Conservation (phyloP, 2,329 filamentous ascomycete genomes). For the Neonectria coccinea region DNA sequence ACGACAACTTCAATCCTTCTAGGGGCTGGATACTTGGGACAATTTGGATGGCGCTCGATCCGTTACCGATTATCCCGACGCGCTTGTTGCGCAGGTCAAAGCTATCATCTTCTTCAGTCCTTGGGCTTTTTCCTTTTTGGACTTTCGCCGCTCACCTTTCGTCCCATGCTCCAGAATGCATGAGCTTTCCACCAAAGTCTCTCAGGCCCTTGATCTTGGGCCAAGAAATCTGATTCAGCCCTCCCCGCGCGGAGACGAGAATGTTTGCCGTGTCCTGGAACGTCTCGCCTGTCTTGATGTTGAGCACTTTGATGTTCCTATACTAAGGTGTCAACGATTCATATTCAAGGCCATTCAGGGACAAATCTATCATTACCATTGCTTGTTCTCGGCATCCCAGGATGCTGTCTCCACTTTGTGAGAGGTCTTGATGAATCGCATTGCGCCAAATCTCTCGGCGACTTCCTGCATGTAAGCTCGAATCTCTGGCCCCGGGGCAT, state of each 20-base stretch:
- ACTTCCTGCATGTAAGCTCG: conserved; percentile 10
- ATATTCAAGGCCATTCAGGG: too few relatives aligned
- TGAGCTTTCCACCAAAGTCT: conserved; percentile 12
- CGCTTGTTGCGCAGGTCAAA: conserved; percentile 9
- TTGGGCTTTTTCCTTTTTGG: too few relatives aligned
- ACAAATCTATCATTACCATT: neutral
- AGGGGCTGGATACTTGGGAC: conserved; percentile 12
- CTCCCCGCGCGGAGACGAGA: conserved; percentile 16
- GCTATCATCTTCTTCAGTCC: neutral
- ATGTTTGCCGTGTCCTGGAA: conserved; percentile 18
- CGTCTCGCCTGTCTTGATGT: neutral
- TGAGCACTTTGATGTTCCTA: conserved; percentile 13
- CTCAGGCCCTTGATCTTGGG: conserved; percentile 11
- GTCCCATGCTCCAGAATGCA: conserved; percentile 26
- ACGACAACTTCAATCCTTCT: conserved; percentile 14
- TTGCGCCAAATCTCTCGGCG: conserved; percentile 4
- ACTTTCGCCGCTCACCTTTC: neutral
- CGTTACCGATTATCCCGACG: conserved; percentile 18
- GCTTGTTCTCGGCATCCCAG: neutral
- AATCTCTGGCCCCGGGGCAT: neutral
- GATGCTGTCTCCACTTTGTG: neutral
- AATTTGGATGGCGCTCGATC: conserved; percentile 26
- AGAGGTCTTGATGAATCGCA: conserved; percentile 7
- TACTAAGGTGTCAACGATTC: neutral
- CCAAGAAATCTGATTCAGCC: conserved; percentile 19